Evolutionary conservation across 352 stramenopile species (phyloP).

Genomic region (Globisporangium acanthophoron): DNA sequence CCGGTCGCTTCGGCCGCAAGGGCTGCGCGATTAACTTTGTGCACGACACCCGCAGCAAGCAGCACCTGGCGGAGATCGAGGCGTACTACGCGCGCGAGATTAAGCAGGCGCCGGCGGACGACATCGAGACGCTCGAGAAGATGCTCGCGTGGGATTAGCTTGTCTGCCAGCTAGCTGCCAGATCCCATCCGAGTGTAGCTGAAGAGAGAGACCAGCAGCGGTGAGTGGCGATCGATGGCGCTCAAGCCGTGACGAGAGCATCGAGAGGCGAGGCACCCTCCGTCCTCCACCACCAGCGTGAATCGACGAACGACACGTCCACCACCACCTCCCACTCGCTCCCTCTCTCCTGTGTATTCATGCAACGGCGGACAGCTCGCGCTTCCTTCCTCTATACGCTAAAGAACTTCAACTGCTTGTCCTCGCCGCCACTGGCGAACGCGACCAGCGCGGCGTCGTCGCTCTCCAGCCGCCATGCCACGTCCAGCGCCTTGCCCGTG

Average conservation of each 20-base stretch:
- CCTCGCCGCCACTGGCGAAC: conserved; percentile 75
- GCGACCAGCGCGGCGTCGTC: conserved; percentile 19
- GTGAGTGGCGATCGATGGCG: neutral
- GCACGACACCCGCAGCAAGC: conserved; percentile 81
- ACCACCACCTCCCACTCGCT: neutral
- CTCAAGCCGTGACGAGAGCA: neutral
- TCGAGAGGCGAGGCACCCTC: neutral
- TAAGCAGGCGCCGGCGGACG: conserved; percentile 62
- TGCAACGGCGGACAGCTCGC: neutral
- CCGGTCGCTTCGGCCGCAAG: conserved; percentile 89
- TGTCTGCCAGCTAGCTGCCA: neutral
- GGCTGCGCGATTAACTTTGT: conserved; percentile 91
- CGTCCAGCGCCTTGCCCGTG: conserved; percentile 61
- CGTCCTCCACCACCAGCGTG: neutral
- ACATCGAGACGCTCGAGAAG: conserved; percentile 85
- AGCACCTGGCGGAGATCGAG: conserved; percentile 77
- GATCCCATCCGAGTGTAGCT: neutral
- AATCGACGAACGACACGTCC: neutral
- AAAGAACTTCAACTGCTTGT: conserved; percentile 86
- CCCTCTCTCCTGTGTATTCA: neutral
- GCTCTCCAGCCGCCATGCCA: conserved; percentile 50
- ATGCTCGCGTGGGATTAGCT: conserved; percentile 71
- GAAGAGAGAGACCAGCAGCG: neutral
- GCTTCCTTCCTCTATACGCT: conserved; percentile 45
- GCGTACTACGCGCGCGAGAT: conserved; percentile 78